phyloP scores from a whole-genome alignment of 2,329 filamentous ascomycete species.

The Cytospora paraplurivora region DNA sequence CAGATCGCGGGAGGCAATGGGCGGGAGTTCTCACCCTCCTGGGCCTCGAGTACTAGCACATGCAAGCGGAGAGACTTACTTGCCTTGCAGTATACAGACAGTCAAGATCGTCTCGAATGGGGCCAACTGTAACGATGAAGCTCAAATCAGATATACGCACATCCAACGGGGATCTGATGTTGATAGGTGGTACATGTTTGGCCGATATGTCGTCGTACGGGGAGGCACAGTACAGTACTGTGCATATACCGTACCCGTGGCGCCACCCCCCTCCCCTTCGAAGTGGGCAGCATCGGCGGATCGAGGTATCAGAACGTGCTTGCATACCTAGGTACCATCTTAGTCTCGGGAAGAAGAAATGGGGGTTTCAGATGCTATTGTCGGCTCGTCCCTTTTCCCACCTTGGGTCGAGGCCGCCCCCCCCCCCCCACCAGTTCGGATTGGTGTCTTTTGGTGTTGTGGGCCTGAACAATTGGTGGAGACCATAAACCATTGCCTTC shows the following conservation, averaged over 20 bases:
- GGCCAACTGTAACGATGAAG: slow-evolving; percentile 11
- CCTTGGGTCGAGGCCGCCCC: background rate
- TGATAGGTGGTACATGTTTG: slow-evolving; percentile 15
- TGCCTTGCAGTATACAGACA: background rate
- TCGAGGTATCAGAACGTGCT: background rate
- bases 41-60: background rate
- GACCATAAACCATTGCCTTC: background rate
- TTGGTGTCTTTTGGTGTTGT: slow-evolving; percentile 13
- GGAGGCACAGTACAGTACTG: background rate
- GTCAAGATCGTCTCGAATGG: slow-evolving; percentile 1
- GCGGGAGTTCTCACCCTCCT: slow-evolving; percentile 16
- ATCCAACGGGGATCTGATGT: background rate
- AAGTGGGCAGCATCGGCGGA: background rate
- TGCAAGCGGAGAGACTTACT: slow-evolving; percentile 19
- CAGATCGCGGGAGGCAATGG: background rate
- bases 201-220: background rate
- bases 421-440: slow-evolving; percentile 22
- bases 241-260: background rate
- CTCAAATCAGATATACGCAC: slow-evolving; percentile 6
- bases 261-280: background rate
- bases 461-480: slow-evolving; percentile 5
- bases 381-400: background rate
- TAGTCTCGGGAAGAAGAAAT: background rate
- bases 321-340: too few species aligned
- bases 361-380: background rate